phyloP scores from a whole-genome alignment of 805 yeast species.

The Wickerhamomyces alni region DNA sequence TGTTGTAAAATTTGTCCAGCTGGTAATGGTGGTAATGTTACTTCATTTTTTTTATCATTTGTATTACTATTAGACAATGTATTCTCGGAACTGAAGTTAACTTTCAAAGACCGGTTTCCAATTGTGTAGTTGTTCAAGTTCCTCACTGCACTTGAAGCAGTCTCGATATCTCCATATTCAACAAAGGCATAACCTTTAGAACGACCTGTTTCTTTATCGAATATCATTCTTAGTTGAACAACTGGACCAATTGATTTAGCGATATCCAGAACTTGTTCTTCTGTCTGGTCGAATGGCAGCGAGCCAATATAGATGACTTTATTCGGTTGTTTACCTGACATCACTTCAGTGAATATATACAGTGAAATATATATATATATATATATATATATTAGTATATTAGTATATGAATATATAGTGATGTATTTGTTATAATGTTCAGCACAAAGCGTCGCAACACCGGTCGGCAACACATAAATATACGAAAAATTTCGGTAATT shows the following conservation, averaged over 20 bases:
- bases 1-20: conserved; percentile 40
- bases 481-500: too few relatives aligned
- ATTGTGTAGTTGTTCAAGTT: conserved; percentile 75
- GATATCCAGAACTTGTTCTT: conserved; percentile 83
- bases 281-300: conserved; percentile 90
- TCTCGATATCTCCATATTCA: conserved; percentile 68
- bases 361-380: neutral
- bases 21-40: conserved; percentile 46
- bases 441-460: too few relatives aligned
- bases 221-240: conserved; percentile 62
- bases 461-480: too few relatives aligned
- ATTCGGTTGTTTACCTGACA: conserved; percentile 22
- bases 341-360: neutral
- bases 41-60: conserved; percentile 15
- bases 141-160: conserved; percentile 87
- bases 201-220: conserved; percentile 84
- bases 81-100: conserved; percentile 64
- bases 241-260: conserved; percentile 90
- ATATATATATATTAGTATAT: neutral
- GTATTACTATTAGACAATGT: conserved; percentile 11
- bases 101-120: conserved; percentile 66
- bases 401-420: too few relatives aligned
- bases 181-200: conserved; percentile 90
- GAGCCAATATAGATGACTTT: conserved; percentile 71
- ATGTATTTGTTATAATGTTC: too few relatives aligned